Percentiles rank a stretch among this genome's conserved stretches.
phyloP scores from a whole-genome alignment of 768 basidiomycete species.

The Amanita exitialis region DNA sequence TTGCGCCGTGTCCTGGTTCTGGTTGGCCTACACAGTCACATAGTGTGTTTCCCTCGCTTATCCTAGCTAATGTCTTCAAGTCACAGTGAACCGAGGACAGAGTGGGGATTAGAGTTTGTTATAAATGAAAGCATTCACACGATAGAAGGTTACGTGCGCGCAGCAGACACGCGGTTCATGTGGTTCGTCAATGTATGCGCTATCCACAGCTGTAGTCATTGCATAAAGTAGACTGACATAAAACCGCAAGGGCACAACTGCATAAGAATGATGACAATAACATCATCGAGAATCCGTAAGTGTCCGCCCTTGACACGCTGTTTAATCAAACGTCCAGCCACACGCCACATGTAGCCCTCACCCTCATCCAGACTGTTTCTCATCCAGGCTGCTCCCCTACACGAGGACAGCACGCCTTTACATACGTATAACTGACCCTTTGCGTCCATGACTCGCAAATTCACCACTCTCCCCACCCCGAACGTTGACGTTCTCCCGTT shows the following conservation, averaged over 20 bases:
- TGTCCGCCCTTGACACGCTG: background rate
- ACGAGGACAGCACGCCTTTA: constrained; percentile 4
- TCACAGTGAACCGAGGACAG: background rate
- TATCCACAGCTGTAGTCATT: background rate
- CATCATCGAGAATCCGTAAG: background rate
- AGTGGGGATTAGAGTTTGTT: background rate
- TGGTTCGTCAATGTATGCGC: background rate
- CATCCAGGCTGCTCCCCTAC: background rate
- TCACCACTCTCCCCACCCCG: background rate
- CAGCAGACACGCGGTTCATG: background rate
- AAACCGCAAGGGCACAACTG: no score
- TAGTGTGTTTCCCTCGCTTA: background rate
- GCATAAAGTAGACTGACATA: background rate
- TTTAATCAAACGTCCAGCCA: background rate
- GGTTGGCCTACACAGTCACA: no score
- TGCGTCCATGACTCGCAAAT: background rate
- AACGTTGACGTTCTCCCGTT: background rate
- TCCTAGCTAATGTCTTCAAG: background rate
- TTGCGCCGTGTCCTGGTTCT: background rate
- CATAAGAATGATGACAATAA: background rate
- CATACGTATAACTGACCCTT: constrained; percentile 1
- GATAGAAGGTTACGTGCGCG: background rate
- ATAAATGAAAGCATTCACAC: background rate
- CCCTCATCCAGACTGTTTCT: background rate
- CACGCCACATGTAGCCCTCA: constrained; percentile 1